Evolutionary conservation across 2,329 filamentous ascomycete genomes (phyloP), one percentile per base, ranked within the genome.

Genomic region (Colletotrichum musicola): DNA sequence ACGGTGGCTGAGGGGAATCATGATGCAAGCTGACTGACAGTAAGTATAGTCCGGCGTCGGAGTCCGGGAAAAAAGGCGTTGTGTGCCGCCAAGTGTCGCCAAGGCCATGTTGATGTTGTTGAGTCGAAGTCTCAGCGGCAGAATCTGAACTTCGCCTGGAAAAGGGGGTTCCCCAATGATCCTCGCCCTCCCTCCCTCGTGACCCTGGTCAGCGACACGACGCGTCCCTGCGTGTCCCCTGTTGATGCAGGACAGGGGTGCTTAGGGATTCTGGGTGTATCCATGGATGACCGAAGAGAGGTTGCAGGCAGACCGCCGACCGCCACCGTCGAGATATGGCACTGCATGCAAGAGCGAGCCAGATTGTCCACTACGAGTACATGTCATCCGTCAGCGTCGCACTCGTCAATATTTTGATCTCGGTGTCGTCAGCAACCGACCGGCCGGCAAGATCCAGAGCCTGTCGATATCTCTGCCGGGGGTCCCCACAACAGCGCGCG

Each of bases 311-410:
- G 20, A 53, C 18, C 20, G 30, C 30, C 30, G 20, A 53, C 18
- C 20, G 30, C 30, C 30, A 9, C 30, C 13, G 40, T 40, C 4
- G 20, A 54, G 14, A 18, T 20, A 20, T 68, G 61, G 59, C n/a
- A 50, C 53, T 38, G 20, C 22, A 63, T 46, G 59, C 51, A 64
- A 30, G 27, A 64, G 47, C 27, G 35, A 42, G 53, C 53, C 46
- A 64, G 40, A 67, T 38, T 30, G 60, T 40, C 18, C 40, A 35
- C 30, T 35, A 35, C 30, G 10, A 35, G 30, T 10, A 35, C 30
- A 35, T 51, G 30, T 53, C 27, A 42, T 64, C 65, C 47, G 54
- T 64, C 65, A 68, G 61, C 61, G 61, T 68, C 30, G 54, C 27
- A 68, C 27, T 18, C 40, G 49, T 54, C 20, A 58, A n/a, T 61